Evolutionary conservation across 805 yeast species (phyloP).

Genomic region (Kuraishia hungarica): DNA sequence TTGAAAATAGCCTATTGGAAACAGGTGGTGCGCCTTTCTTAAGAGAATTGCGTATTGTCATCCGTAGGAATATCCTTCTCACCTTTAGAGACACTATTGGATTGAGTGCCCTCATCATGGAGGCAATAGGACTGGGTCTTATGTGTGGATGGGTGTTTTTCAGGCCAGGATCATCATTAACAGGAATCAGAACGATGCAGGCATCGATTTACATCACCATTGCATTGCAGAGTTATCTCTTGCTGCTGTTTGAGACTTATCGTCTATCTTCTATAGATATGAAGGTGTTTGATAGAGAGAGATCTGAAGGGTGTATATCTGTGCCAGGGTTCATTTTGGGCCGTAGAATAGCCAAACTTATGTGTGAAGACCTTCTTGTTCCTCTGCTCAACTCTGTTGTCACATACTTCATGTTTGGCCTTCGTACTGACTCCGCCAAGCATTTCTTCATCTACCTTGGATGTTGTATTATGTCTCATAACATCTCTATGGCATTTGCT

Average conservation of each 20-base stretch:
- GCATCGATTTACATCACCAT: slow-evolving; percentile 44
- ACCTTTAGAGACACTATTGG: slow-evolving; percentile 46
- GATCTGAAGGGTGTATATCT: slow-evolving; percentile 60
- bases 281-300: slow-evolving; percentile 54
- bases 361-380: slow-evolving; percentile 62
- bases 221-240: slow-evolving; percentile 47
- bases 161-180: slow-evolving; percentile 47
- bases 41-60: slow-evolving; percentile 34
- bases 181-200: slow-evolving; percentile 57
- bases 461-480: slow-evolving; percentile 44
- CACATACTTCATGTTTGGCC: slow-evolving; percentile 73
- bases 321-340: slow-evolving; percentile 59
- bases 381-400: slow-evolving; percentile 50
- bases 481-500: slow-evolving; percentile 49
- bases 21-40: slow-evolving; percentile 29
- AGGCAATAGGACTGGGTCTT: slow-evolving; percentile 42
- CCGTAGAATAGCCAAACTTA: slow-evolving; percentile 54
- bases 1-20: slow-evolving; percentile 5
- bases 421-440: slow-evolving; percentile 34
- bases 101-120: slow-evolving; percentile 30
- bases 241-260: slow-evolving; percentile 49
- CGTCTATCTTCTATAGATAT: slow-evolving; percentile 48
- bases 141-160: slow-evolving; percentile 74
- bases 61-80: slow-evolving; percentile 35
- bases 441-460: slow-evolving; percentile 59